These are phyloP conservation scores for Phytophthora lateralis DNA, from an alignment of 352 stramenopile species.

Conservation along the genomic window DNA sequence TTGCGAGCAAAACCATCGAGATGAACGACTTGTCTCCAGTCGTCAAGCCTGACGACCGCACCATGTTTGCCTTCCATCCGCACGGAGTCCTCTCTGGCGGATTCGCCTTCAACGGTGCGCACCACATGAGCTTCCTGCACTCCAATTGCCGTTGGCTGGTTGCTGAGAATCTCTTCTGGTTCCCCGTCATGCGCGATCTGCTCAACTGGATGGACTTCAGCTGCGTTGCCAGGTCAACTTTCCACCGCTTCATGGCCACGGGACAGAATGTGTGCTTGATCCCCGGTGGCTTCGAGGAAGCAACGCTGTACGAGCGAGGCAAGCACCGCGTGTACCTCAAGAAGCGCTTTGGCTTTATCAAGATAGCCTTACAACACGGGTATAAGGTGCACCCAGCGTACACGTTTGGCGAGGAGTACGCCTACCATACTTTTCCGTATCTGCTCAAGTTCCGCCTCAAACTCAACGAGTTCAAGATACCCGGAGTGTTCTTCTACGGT, in stretches of 20 bases:
- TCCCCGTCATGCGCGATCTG: conserved; percentile 70
- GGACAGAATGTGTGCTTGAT: conserved; percentile 79
- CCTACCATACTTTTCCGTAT: conserved; percentile 88
- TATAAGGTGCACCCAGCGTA: conserved; percentile 90
- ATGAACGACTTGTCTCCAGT: conserved; percentile 4
- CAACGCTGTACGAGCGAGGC: conserved; percentile 81
- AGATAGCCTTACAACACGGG: conserved; percentile 90
- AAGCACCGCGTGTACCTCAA: conserved; percentile 93
- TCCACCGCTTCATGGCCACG: conserved; percentile 54
- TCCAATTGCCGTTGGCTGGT: conserved; percentile 68
- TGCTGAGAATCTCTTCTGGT: conserved; percentile 69
- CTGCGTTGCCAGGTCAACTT: conserved; percentile 52
- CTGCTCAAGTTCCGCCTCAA: conserved; percentile 73
- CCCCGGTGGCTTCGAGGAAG: conserved; percentile 95
- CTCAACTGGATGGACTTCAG: conserved; percentile 75
- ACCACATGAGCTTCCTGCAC: conserved; percentile 55
- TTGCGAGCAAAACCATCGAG: conserved; percentile 10
- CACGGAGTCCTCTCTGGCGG: conserved; percentile 63
- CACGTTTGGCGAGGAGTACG: conserved; percentile 92
- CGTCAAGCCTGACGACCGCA: conserved; percentile 27
- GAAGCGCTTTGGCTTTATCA: conserved; percentile 93
- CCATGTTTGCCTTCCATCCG: conserved; percentile 58
- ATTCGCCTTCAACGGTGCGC: conserved; percentile 53
- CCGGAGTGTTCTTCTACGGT: conserved; percentile 81
- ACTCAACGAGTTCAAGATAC: conserved; percentile 87